These are phyloP conservation scores for Digitaria exilis DNA, from an alignment of 202 grass and related monocot species.

Conservation along the genomic window DNA sequence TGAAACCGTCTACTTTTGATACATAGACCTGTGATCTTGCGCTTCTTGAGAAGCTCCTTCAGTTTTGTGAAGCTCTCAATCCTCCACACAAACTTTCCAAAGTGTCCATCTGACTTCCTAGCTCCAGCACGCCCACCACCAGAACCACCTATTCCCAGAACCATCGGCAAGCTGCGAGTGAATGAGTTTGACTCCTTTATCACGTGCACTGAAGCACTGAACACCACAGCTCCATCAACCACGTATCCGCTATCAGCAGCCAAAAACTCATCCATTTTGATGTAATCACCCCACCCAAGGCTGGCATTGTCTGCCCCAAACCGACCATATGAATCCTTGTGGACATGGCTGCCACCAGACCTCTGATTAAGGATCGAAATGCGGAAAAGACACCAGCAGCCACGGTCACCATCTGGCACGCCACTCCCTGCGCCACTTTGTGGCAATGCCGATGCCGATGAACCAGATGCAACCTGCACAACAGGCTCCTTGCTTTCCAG, in stretches of 20 bases:
- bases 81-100: slow-evolving; percentile 92
- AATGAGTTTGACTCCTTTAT: slow-evolving; percentile 92
- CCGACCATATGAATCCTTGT: slow-evolving; percentile 82
- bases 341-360: slow-evolving; percentile 67
- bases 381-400: slow-evolving; percentile 95
- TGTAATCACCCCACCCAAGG: slow-evolving; percentile 92
- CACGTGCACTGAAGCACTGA: slow-evolving; percentile 81
- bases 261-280: slow-evolving; percentile 88
- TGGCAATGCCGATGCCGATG: slow-evolving; percentile 38
- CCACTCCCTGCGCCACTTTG: slow-evolving; percentile 31
- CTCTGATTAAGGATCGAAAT: slow-evolving; percentile 83
- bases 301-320: slow-evolving; percentile 79
- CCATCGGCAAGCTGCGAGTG: slow-evolving; percentile 54
- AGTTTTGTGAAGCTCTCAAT: slow-evolving; percentile 92
- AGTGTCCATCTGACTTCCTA: slow-evolving; percentile 87
- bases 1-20: slow-evolving; percentile 96
- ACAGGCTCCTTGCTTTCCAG: slow-evolving; percentile 86
- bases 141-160: slow-evolving; percentile 44
- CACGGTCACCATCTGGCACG: slow-evolving; percentile 62
- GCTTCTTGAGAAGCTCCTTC: slow-evolving; percentile 95
- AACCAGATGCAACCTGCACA: slow-evolving; percentile 42
- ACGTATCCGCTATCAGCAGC: slow-evolving; percentile 66
- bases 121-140: slow-evolving; percentile 56
- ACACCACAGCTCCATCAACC: slow-evolving; percentile 72
- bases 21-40: slow-evolving; percentile 84